Evolutionary conservation across 2,329 filamentous ascomycete genomes (phyloP).

Genomic region (Epichloe sylvatica): DNA sequence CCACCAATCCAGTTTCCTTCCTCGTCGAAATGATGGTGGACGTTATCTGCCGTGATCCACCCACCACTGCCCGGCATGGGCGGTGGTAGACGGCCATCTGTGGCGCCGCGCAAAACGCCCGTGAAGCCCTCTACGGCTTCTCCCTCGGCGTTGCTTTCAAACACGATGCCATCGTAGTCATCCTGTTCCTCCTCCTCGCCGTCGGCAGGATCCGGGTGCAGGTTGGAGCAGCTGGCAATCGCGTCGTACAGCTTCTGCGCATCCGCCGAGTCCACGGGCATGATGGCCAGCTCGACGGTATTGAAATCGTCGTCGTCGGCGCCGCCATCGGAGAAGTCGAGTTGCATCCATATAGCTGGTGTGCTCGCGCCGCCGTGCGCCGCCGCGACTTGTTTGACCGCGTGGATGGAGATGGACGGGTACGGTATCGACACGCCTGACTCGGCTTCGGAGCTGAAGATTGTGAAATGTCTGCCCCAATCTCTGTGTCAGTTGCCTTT

Average conservation of each 20-base stretch:
- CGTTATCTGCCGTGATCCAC: conserved; percentile 88
- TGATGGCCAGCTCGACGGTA: conserved; percentile 53
- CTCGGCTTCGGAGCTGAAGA: conserved; percentile 46
- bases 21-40: conserved; percentile 68
- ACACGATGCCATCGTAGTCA: conserved; percentile 39
- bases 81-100: conserved; percentile 42
- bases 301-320: conserved; percentile 50
- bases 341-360: conserved; percentile 51
- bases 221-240: conserved; percentile 59
- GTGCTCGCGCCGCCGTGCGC: conserved; percentile 21
- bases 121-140: conserved; percentile 43
- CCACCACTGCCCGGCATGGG: conserved; percentile 60
- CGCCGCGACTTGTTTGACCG: conserved; percentile 45
- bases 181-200: conserved; percentile 45
- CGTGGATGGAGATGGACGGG: conserved; percentile 61
- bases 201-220: conserved; percentile 56
- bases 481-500: background rate
- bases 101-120: conserved; percentile 36
- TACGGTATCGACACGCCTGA: conserved; percentile 59
- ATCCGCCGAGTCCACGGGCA: conserved; percentile 30
- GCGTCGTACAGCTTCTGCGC: conserved; percentile 46
- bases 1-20: conserved; percentile 62
- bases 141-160: conserved; percentile 36
- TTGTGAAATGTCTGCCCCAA: conserved; percentile 30
- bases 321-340: conserved; percentile 47